Evolutionary conservation across 768 basidiomycete genomes (phyloP), one percentile per base, ranked within the genome.

Genomic region (Suillus cothurnatus): DNA sequence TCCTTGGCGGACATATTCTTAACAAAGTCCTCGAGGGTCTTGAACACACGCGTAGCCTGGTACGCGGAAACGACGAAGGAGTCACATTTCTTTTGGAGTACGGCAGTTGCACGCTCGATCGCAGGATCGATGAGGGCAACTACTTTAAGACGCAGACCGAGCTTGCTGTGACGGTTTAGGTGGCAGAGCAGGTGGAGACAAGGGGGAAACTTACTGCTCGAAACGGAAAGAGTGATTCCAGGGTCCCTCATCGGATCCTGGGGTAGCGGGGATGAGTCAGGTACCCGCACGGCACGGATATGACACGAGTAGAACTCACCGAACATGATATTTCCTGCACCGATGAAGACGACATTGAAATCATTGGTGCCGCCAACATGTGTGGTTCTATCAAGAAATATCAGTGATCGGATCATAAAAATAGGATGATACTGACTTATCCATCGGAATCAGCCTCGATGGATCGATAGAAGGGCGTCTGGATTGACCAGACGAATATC

Each of bases 271-370:
- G 50, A 66, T 66, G 34, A 41, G 64, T 49, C 36, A 26, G 52
- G 58, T 38, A 41, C 62, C 23, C 23, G 38, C 23, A 36, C 52
- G n/a, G 17, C 15, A 31, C 38, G 32, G 64, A 60, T 49, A 50
- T 64, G 62, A 41, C 50, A 61, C 17, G 28, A 39, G 45, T n/a
- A 36, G 41, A 41, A 65, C 79, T 63, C 61, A 88, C 95, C 96
- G 74, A 99, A 99, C 95, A 97, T 97, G 81, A 98, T 96, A 80
- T 97, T 97, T 19, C 95, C 96, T 32, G 96, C 96, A 60, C 96
- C 96, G 70, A 99, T 83, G 78, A 97, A 95, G 75, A 97, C 88
- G 62, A 99, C 89, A 76, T 97, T 97, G 84, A 97, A 97, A 72
- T 90, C 83, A 69, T 91, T 86, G 57, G 86, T 78, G 19, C 88